phyloP scores from a whole-genome alignment of 352 stramenopile genomes.

The Phytophthora pini region DNA sequence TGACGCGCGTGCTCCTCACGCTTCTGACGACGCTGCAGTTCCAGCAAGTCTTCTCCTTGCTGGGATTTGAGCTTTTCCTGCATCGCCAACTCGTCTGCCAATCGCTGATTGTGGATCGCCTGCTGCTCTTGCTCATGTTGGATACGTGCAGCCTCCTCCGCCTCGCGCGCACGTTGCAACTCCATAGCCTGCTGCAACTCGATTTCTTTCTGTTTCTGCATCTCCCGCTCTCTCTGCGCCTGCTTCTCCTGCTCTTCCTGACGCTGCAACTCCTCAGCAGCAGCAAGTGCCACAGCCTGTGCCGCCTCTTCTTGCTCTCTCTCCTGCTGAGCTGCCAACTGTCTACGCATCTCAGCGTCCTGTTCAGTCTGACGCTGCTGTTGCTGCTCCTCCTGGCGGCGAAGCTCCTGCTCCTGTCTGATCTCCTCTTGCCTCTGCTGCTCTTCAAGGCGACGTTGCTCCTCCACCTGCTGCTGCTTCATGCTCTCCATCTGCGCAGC shows the following conservation, averaged over 20 bases:
- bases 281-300: constrained; percentile 20
- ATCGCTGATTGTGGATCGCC: constrained; percentile 30
- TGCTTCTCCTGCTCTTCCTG: constrained; percentile 41
- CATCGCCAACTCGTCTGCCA: constrained; percentile 40
- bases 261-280: constrained; percentile 35
- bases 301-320: constrained; percentile 35
- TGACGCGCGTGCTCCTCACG: constrained; percentile 73
- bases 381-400: constrained; percentile 17
- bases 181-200: constrained; percentile 29
- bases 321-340: constrained; percentile 32
- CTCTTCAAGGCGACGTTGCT: constrained; percentile 28
- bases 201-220: constrained; percentile 23
- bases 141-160: constrained; percentile 30
- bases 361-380: constrained; percentile 21
- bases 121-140: constrained; percentile 38
- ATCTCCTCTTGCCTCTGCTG: constrained; percentile 23
- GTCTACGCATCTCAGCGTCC: constrained; percentile 29
- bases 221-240: constrained; percentile 27
- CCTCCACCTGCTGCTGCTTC: constrained; percentile 31
- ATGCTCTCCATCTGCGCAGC: constrained; percentile 31
- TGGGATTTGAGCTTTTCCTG: constrained; percentile 39
- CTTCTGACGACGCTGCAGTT: constrained; percentile 74
- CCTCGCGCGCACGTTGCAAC: constrained; percentile 33
- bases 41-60: constrained; percentile 52
- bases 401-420: background rate